Percentiles rank a stretch among this genome's conserved stretches.
phyloP scores from a whole-genome alignment of 805 yeast genomes.

The Yamadazyma insecticola region DNA sequence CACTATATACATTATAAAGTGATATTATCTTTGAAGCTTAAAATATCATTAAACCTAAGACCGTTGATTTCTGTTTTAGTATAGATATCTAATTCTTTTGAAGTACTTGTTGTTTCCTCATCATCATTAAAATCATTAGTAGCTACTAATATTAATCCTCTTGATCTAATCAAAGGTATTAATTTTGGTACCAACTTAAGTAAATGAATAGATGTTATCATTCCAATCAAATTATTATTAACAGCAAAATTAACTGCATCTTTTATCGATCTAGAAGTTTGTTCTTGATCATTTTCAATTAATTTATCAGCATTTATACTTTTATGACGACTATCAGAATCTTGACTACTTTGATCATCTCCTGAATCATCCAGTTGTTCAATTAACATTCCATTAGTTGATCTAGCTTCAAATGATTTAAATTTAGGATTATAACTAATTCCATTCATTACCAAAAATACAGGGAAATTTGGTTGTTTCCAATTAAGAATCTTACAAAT shows the following conservation, averaged over 20 bases:
- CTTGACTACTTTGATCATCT: constrained; percentile 4
- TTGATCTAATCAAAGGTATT: constrained; percentile 66
- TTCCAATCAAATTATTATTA: constrained; percentile 78
- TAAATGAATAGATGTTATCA: constrained; percentile 70
- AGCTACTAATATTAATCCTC: constrained; percentile 83
- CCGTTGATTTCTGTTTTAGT: constrained; percentile 59
- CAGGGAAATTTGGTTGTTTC: constrained; percentile 99
- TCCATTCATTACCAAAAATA: constrained; percentile 78
- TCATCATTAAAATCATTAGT: constrained; percentile 36
- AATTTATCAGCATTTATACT: constrained; percentile 13
- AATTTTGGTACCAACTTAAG: constrained; percentile 71
- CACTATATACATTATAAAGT: constrained; percentile 17
- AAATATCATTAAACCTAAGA: constrained; percentile 53
- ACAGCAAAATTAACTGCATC: constrained; percentile 80
- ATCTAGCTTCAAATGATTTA: constrained; percentile 32
- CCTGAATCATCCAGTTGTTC: constrained; percentile 8
- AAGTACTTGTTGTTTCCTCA: constrained; percentile 16
- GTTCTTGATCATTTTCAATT: constrained; percentile 29
- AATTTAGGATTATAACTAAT: constrained; percentile 30
- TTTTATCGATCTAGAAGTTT: constrained; percentile 62
- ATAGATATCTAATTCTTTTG: constrained; percentile 30
- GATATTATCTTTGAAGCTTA: constrained; percentile 60
- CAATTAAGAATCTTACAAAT: constrained; percentile 94
- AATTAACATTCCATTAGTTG: constrained; percentile 37
- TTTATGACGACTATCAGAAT: constrained; percentile 11